Conservation (phyloP, 2,329 filamentous ascomycete genomes). For the Nothophaeocryptopus gaeumannii region DNA sequence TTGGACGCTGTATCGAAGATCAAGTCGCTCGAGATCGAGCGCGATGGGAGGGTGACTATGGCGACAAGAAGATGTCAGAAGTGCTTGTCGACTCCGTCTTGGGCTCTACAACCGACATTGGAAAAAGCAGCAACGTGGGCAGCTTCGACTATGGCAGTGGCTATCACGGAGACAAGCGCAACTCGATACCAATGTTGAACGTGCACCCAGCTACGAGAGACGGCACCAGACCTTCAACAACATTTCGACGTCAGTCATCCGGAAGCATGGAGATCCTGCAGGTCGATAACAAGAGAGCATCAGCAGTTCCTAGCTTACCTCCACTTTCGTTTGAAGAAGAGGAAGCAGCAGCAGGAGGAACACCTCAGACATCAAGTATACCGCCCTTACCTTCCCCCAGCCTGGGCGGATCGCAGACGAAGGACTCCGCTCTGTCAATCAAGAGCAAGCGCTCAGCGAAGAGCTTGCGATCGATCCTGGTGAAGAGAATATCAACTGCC, state of each 20-base stretch:
- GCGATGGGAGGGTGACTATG: conserved; percentile 75
- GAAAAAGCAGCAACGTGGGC: conserved; percentile 8
- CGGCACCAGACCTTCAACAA: background rate
- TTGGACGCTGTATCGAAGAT: conserved; percentile 65
- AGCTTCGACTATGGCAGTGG: conserved; percentile 5
- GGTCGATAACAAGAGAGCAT: conserved; percentile 6
- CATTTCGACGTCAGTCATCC: conserved; percentile 1
- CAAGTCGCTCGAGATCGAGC: conserved; percentile 60
- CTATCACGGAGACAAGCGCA: conserved; percentile 9
- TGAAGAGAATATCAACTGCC: too few species aligned
- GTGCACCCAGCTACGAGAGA: conserved; percentile 4
- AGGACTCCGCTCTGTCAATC: too few species aligned
- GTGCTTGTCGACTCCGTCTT: conserved; percentile 52
- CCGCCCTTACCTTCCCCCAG: too few species aligned
- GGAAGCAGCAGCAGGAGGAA: conserved; percentile 29
- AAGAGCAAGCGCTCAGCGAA: too few species aligned
- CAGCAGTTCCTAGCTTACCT: conserved; percentile 13
- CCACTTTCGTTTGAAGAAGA: conserved; percentile 35
- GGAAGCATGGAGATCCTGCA: conserved; percentile 8
- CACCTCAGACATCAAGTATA: too few species aligned
- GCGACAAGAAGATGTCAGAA: conserved; percentile 44
- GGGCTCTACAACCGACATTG: conserved; percentile 35
- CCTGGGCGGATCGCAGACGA: too few species aligned
- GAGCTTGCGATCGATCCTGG: too few species aligned
- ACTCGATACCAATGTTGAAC: conserved; percentile 12